Base-by-base conservation (phyloP, 306 rosid genomes). In the Lotus japonicus region DNA sequence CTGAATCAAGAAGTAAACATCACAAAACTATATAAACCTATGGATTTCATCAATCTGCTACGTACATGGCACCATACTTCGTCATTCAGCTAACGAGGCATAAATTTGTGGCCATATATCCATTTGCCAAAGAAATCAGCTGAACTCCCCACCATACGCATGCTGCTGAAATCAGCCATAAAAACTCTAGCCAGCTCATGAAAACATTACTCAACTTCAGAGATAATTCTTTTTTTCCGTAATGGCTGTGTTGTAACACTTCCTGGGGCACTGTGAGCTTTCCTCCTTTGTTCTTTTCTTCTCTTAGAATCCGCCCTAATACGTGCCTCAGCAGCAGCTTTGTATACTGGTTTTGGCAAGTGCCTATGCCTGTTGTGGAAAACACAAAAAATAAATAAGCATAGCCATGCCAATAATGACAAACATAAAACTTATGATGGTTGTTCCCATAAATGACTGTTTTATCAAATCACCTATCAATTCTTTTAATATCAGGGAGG, bases 181-280 rank as follows among this genome's bases (percentile, higher is more conserved):
- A 42, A 38, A 72, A 38, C 57, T 56, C 54, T 26, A 45, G 51
- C 48, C 58, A 52, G 45, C 55, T 35, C 55, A 36, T 41, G 66
- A 60, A 71, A 55, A 55, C 31, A 38, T 75, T 58, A 88, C 74
- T 92, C 96, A 16, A 82, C 84, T 73, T 84, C 92, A 78, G 78
- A 81, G 59, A 90, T 68, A 72, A 94, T 87, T 84, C 86, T 85
- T 81, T 76, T 65, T 60, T 18, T 70, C 44, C 96, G 92, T 4
- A 87, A 21, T 3, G 99, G 86, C 41, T 75, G 50, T 15, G 86
- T 77, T 12, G 82, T 49, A 56, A 82, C 39, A 70, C 88, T 90
- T 58, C 99, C 97, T 4, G 96, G 95, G 58, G 96, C 82, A 43
- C 92, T 90, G 79, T 90, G 99, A 46, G 89, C 95, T 76, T 85